Conservation (phyloP, 2,329 filamentous ascomycete species). For the Ramichloridium luteum region DNA sequence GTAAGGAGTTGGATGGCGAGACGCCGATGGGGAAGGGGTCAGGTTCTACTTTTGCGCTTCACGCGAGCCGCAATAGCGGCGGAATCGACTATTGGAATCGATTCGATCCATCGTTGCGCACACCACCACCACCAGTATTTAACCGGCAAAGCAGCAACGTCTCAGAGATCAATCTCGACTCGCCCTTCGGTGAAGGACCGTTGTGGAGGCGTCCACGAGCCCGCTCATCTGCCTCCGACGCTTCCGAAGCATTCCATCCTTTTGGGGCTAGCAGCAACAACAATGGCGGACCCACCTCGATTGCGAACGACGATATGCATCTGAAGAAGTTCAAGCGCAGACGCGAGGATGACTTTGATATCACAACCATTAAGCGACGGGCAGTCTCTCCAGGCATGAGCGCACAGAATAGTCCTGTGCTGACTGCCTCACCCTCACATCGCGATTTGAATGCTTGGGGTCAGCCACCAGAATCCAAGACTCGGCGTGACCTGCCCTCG, state of each 20-base stretch:
- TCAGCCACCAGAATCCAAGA: slow-evolving; percentile 44
- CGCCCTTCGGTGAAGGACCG: slow-evolving; percentile 32
- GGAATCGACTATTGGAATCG: slow-evolving; percentile 68
- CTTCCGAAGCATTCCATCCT: slow-evolving; percentile 20
- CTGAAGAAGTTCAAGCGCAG: slow-evolving; percentile 51
- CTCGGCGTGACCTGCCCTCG: slow-evolving; percentile 10
- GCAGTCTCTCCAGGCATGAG: slow-evolving; percentile 88
- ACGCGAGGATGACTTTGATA: slow-evolving; percentile 82
- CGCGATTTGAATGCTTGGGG: slow-evolving; percentile 58
- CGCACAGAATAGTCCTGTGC: slow-evolving; percentile 75
- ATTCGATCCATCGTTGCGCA: slow-evolving; percentile 53
- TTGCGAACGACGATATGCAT: slow-evolving; percentile 23
- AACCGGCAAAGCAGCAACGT: slow-evolving; percentile 41
- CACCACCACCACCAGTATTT: slow-evolving; percentile 51
- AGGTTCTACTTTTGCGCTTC: slow-evolving; percentile 62
- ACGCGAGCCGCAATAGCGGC: slow-evolving; percentile 58
- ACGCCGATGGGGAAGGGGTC: slow-evolving; percentile 25
- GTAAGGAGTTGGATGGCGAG: slow-evolving; percentile 44
- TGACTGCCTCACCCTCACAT: slow-evolving; percentile 68
- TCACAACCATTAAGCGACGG: slow-evolving; percentile 74
- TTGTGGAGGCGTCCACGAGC: slow-evolving; percentile 21
- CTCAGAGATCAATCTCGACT: slow-evolving; percentile 63
- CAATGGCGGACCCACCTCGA: slow-evolving; percentile 7
- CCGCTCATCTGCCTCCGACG: slow-evolving; percentile 22
- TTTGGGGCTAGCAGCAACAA: slow-evolving; percentile 7